Base-by-base conservation (phyloP, 2,329 filamentous ascomycete genomes). In the Coleophoma crateriformis region DNA sequence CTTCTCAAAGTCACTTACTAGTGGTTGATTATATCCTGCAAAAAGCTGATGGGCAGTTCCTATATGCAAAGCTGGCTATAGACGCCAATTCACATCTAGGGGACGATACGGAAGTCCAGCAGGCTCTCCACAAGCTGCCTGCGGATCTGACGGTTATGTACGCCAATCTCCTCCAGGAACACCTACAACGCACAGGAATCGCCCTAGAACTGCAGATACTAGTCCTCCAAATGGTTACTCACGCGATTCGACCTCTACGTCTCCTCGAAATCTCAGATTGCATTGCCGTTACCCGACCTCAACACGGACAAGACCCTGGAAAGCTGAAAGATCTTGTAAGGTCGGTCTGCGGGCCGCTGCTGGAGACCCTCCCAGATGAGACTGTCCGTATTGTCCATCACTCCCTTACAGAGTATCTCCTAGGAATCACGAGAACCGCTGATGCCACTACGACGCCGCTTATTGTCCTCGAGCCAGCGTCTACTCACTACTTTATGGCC, bases 331-430 rank as follows among this genome's bases (percentile, higher is more conserved):
- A 12, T 3, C 17, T 46, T 14, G 33, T 32, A 37, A 37, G 33
- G 22, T 37, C n/a, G 22, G 62, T 64, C 7, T 73, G 68, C 51
- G 71, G 71, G 1, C 65, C 70, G 7, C 53, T 76, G 27, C 52
- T 76, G 1, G 71, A 76, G 50, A 59, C 74, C 17, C 58, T 71
- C 2, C 68, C 71, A 15, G 71, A 76, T 45, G 72, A 73, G 47
- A 71, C 68, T 0, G 51, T 75, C 10, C 65, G 66, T 15, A 65
- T 75, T 6, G 68, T 76, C 5, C 73, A 76, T 51, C 73, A 76
- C 46, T 75, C 72, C 1, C 68, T 76, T 37, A 75, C 72, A 3
- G 73, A 76, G 47, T 76, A 70, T 50, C 54, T 19, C 19, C 19
- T 19, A 19, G 19, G 19, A 19, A 19, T 19, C 19, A 19, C 19